Base-by-base conservation (phyloP, 495 filamentous ascomycete species). In the Pseudotulostoma volvatum region DNA sequence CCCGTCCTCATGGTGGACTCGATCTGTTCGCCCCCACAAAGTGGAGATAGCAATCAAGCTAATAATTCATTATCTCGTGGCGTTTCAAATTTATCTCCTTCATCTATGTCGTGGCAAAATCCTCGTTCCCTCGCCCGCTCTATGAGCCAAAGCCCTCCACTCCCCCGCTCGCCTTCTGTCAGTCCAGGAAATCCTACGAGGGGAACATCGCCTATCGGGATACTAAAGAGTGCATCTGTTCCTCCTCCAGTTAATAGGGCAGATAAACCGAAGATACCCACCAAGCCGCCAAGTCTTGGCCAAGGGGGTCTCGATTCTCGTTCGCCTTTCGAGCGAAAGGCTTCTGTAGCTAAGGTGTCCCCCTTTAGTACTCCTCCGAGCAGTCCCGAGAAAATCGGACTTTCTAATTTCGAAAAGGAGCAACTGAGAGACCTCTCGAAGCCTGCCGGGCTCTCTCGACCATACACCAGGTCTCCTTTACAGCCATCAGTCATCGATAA, bases 341-440 rank as follows among this genome's bases (percentile, higher is more conserved):
- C 56, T 14, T 50, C 59, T 3, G 68, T n/a, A n/a, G n/a, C 71
- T n/a, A 60, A 61, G 23, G 61, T 80, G 0, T 95, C 90, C 4
- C 88, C 90, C 0, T 95, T 97, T 50, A 87, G 66, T 54, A 94
- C 86, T 20, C 88, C 87, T 8, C 86, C 88, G 9, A 78, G 75
- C 39, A 92, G 79, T 46, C 73, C 75, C 9, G 78, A 74, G 37
- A 81, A 72, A 36, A 55, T 65, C 20, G 33, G 25, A 16, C 41
- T 44, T 28, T 28, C 11, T 11, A 28, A 28, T 11, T 28, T 42
- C 9, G 13, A 42, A 32, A 7, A 23, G 11, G 20, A 34, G 19
- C 15, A 18, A 39, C 47, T 20, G 33, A 37, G 2, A 16, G 7
- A 16, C 33, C 16, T 17, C 33, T 21, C 21, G 37, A 37, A 37